A percentile compares a stretch with the other conserved stretches of the same genome.
phyloP scores from a whole-genome alignment of 1,284 basidiomycete species.

The Ceratobasidium sp. region DNA sequence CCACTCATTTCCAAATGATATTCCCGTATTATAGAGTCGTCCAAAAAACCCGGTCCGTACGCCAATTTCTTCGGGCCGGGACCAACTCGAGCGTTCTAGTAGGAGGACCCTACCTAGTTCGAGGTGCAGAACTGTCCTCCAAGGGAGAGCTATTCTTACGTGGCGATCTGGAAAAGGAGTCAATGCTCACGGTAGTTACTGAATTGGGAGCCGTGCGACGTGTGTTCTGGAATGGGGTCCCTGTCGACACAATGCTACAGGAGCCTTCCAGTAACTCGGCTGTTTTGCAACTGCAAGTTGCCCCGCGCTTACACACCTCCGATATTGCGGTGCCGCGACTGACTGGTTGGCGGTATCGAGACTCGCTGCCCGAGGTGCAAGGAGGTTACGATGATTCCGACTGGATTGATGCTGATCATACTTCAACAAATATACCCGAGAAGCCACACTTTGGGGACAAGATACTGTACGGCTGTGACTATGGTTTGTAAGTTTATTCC shows the following conservation, averaged over 20 bases:
- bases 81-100: constrained; percentile 61
- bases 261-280: constrained; percentile 44
- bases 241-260: constrained; percentile 48
- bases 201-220: constrained; percentile 55
- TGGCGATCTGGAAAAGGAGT: constrained; percentile 58
- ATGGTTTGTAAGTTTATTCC: constrained; percentile 73
- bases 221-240: constrained; percentile 73
- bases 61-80: constrained; percentile 59
- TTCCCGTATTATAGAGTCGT: constrained; percentile 47
- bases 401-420: constrained; percentile 72
- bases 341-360: constrained; percentile 68
- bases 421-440: constrained; percentile 69
- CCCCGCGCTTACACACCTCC: not conserved
- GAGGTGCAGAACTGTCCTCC: constrained; percentile 53
- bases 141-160: constrained; percentile 52
- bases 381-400: constrained; percentile 61
- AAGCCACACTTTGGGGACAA: constrained; percentile 75
- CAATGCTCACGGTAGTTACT: constrained; percentile 59
- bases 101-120: constrained; percentile 64
- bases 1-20: constrained; percentile 33
- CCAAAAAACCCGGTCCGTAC: constrained; percentile 45
- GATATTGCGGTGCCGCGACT: constrained; percentile 51
- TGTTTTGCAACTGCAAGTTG: constrained; percentile 9
- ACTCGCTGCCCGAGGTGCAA: constrained; percentile 73
- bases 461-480: constrained; percentile 79